These are phyloP conservation scores for Trebouxiophyceae sp. DNA, from an alignment of 163 green algal species.

Conservation along the genomic window DNA sequence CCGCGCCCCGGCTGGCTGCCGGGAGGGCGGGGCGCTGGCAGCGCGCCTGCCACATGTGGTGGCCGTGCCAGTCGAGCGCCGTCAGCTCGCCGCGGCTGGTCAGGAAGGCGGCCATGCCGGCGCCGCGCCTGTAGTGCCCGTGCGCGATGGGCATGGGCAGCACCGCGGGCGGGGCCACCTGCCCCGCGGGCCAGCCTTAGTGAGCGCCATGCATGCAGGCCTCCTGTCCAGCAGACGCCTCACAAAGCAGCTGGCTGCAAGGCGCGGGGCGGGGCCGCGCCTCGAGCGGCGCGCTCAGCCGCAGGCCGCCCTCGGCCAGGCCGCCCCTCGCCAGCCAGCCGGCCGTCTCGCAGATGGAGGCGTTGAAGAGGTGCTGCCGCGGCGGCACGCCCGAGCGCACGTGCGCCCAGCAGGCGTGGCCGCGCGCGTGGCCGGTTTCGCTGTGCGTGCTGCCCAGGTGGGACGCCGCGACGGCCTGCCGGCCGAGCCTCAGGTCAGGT, in stretches of 20 bases:
- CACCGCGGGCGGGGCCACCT: constrained; percentile 61
- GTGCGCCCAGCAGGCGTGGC: constrained; percentile 39
- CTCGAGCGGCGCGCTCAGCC: too few relatives aligned
- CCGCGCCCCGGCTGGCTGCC: not conserved
- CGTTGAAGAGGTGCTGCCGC: constrained; percentile 72
- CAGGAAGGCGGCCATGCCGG: constrained; percentile 63
- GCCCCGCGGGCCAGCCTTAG: not conserved
- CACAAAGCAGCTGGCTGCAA: not conserved
- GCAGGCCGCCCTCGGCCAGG: too few relatives aligned
- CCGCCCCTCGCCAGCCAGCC: too few relatives aligned
- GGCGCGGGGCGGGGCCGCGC: too few relatives aligned
- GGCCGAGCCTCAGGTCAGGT: too few relatives aligned
- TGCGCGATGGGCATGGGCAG: constrained; percentile 57
- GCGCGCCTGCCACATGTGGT: constrained; percentile 56
- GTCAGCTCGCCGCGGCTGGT: constrained; percentile 80
- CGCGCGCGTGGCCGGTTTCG: constrained; percentile 16
- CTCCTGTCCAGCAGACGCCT: not conserved
- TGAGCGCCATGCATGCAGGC: too few relatives aligned
- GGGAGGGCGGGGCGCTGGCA: not conserved
- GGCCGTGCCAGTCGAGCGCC: constrained; percentile 44
- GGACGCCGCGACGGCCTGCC: too few relatives aligned
- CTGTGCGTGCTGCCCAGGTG: too few relatives aligned
- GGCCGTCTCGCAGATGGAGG: constrained; percentile 64
- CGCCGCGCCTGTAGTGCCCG: constrained; percentile 31
- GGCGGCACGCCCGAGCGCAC: constrained; percentile 69